A percentile compares a stretch with the other conserved stretches of the same genome.
Conservation (phyloP, 1,139 yeast species). For the Hanseniaspora sp. region DNA sequence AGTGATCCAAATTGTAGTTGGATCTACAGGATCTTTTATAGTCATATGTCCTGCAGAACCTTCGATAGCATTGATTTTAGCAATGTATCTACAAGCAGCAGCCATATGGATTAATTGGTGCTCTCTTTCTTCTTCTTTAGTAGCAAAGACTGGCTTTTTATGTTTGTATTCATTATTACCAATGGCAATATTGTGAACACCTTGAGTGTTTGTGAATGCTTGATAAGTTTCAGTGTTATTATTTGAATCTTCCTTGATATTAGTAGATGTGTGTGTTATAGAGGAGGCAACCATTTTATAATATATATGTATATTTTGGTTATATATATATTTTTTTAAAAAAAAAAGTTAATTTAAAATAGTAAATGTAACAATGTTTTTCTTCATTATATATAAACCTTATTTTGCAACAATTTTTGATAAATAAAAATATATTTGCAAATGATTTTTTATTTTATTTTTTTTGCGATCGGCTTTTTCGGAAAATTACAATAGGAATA, state of each 20-base stretch:
- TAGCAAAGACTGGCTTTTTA: conserved; percentile 38
- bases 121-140: conserved; percentile 41
- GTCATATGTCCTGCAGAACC: conserved; percentile 73
- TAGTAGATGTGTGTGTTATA: conserved; percentile 27
- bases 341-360: too few species aligned
- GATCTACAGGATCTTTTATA: conserved; percentile 59
- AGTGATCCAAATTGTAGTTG: conserved; percentile 62
- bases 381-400: too few species aligned
- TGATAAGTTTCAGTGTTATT: conserved; percentile 8
- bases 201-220: conserved; percentile 17
- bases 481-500: too few species aligned
- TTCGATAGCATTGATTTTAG: conserved; percentile 61
- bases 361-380: too few species aligned
- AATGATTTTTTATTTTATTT: too few species aligned
- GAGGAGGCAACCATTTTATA: conserved; percentile 1
- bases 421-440: too few species aligned
- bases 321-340: too few species aligned
- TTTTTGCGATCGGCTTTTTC: too few species aligned
- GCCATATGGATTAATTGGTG: conserved; percentile 67
- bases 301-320: too few species aligned
- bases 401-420: too few species aligned
- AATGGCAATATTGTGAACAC: conserved; percentile 20
- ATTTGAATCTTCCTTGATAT: conserved; percentile 23
- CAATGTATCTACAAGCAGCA: conserved; percentile 63
- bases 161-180: conserved; percentile 20